Evolutionary conservation across 306 rosid species (phyloP).

Genomic region (Erythrophleum fordii): DNA sequence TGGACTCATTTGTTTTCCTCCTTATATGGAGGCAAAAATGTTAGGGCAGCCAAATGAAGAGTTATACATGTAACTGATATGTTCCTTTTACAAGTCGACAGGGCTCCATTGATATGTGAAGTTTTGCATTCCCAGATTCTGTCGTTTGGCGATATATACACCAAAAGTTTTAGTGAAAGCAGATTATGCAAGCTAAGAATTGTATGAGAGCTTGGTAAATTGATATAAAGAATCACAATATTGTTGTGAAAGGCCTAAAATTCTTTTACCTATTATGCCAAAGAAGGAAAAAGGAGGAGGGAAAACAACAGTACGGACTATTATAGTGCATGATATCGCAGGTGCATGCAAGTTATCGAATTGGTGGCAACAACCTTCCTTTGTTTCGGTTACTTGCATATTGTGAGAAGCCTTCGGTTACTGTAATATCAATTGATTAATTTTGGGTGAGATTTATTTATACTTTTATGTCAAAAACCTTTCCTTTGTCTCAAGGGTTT

Average conservation of each 20-base stretch:
- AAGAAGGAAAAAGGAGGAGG: constrained; percentile 1
- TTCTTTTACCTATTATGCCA: neutral
- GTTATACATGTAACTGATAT: constrained; percentile 23
- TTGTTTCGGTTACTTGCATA: neutral
- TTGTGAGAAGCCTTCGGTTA: neutral
- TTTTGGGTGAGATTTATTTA: neutral
- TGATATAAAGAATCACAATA: constrained; percentile 26
- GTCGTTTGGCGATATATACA: constrained; percentile 24
- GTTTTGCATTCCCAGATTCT: constrained; percentile 29
- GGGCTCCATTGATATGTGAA: constrained; percentile 35
- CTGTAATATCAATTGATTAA: neutral
- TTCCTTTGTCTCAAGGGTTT: neutral
- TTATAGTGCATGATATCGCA: constrained; percentile 9
- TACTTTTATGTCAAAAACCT: neutral
- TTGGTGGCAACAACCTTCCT: constrained; percentile 7
- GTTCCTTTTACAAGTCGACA: constrained; percentile 32
- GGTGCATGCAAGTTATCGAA: constrained; percentile 19
- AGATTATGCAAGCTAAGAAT: constrained; percentile 34
- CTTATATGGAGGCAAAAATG: constrained; percentile 25
- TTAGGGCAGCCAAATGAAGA: constrained; percentile 38
- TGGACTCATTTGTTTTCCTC: constrained; percentile 30
- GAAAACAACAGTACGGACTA: neutral
- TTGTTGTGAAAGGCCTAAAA: constrained; percentile 7
- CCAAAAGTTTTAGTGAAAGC: constrained; percentile 14
- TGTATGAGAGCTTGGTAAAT: constrained; percentile 25